phyloP scores from a whole-genome alignment of 1,284 basidiomycete genomes.

The Trichosporon asahii region DNA sequence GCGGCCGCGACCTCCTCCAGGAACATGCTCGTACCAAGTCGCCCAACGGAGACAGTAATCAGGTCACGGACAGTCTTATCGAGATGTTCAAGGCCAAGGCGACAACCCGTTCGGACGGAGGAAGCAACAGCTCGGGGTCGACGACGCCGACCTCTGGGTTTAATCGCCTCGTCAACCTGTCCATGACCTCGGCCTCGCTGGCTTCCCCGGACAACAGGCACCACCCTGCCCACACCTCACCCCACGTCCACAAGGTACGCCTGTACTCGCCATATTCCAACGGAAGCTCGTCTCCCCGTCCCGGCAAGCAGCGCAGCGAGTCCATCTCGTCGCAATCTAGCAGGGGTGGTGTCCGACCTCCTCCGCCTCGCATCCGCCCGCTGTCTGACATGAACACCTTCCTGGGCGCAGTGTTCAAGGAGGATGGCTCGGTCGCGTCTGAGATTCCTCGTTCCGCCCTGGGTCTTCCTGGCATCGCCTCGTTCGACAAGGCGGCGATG shows the following conservation, averaged over 20 bases:
- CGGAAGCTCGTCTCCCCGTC: slow-evolving; percentile 29
- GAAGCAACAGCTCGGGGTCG: slow-evolving; percentile 16
- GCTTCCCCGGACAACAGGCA: slow-evolving; percentile 41
- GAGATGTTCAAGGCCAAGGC: slow-evolving; percentile 40
- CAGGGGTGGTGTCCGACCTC: slow-evolving; percentile 5
- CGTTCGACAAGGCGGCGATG: slow-evolving; percentile 39
- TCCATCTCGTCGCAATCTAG: slow-evolving; percentile 20
- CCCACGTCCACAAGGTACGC: slow-evolving; percentile 49
- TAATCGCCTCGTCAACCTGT: slow-evolving; percentile 12
- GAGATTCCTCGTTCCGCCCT: slow-evolving; percentile 43
- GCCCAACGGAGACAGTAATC: slow-evolving; percentile 2
- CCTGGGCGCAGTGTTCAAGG: slow-evolving; percentile 43
- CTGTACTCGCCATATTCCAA: slow-evolving; percentile 51
- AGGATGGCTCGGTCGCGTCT: slow-evolving; percentile 37
- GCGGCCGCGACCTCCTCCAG: background rate
- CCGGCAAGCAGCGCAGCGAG: slow-evolving; percentile 24
- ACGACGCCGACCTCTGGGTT: slow-evolving; percentile 16
- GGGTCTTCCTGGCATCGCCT: slow-evolving; percentile 43
- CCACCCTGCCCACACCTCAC: slow-evolving; percentile 46
- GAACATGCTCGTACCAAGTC: slow-evolving; percentile 9
- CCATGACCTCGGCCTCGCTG: slow-evolving; percentile 20
- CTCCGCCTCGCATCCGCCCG: slow-evolving; percentile 30
- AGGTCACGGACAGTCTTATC: slow-evolving; percentile 31
- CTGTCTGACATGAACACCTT: slow-evolving; percentile 43
- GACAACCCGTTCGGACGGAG: slow-evolving; percentile 19